A percentile compares a stretch with the other conserved stretches of the same genome.
Conservation (phyloP, 176 grass and related monocot species). For the Aegilops tauschii region DNA sequence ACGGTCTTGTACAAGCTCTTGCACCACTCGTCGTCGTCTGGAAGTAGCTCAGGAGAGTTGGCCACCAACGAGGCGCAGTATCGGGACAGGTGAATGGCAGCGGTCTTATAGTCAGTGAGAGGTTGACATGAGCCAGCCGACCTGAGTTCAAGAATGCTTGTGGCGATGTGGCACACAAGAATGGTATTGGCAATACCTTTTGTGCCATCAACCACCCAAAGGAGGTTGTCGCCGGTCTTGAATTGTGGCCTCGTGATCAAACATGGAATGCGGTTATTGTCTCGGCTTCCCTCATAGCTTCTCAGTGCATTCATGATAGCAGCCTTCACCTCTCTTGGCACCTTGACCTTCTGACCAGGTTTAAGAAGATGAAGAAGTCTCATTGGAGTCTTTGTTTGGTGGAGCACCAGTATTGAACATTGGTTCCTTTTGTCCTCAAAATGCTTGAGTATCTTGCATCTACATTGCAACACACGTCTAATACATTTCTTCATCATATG, state of each 20-base stretch:
- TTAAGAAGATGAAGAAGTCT: not conserved
- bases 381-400: not conserved
- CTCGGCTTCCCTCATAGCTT: not conserved
- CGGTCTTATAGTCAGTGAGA: not conserved
- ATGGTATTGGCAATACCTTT: not conserved
- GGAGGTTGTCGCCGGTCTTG: not conserved
- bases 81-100: not conserved
- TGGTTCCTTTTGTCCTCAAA: not conserved
- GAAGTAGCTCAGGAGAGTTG: not conserved
- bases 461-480: not conserved
- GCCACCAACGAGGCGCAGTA: conserved; percentile 1
- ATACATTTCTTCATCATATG: not conserved
- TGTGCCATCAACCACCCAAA: not conserved
- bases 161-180: conserved; percentile 27
- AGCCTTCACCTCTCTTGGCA: not conserved
- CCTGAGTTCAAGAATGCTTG: conserved; percentile 9
- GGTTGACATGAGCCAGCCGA: not conserved
- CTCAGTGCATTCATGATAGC: not conserved
- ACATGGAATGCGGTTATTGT: not conserved
- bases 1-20: not conserved
- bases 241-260: rapidly evolving
- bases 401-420: not conserved
- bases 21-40: not conserved
- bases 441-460: not conserved
- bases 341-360: not conserved